phyloP scores from a whole-genome alignment of 306 rosid species.

The Pterocarpus santalinus region DNA sequence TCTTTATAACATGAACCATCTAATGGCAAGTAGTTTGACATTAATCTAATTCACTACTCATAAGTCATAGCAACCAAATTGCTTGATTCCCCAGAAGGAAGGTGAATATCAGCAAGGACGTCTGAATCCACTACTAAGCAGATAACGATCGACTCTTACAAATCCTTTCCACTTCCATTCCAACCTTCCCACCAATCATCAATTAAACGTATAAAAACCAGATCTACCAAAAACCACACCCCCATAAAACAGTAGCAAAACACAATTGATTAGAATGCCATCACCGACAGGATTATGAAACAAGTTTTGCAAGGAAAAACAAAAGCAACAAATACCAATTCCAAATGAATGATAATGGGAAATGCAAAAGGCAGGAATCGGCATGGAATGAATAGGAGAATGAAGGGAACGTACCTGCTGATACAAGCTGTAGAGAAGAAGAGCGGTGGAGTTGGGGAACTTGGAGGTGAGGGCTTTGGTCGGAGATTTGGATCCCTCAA shows the following conservation, averaged over 20 bases:
- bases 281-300: slow-evolving; percentile 17
- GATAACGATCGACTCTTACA: not conserved
- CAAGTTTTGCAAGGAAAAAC: too few species aligned
- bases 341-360: not conserved
- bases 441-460: slow-evolving; percentile 85
- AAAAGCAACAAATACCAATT: not conserved
- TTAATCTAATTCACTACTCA: slow-evolving; percentile 32
- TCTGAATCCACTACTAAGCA: not conserved
- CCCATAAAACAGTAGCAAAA: not conserved
- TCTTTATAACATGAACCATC: slow-evolving; percentile 14
- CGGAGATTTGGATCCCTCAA: slow-evolving; percentile 86
- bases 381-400: not conserved
- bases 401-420: slow-evolving; percentile 70
- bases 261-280: not conserved
- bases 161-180: not conserved
- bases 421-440: slow-evolving; percentile 82
- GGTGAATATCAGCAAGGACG: slow-evolving; percentile 9
- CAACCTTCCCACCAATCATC: not conserved
- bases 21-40: not conserved
- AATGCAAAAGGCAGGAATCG: not conserved
- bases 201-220: slow-evolving; percentile 42
- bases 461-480: slow-evolving; percentile 82
- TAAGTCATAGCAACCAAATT: not conserved
- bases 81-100: not conserved
- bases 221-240: slow-evolving; percentile 57